A percentile compares a stretch with the other conserved stretches of the same genome.
phyloP scores from a whole-genome alignment of 2,329 filamentous ascomycete genomes.

The Dactylella cylindrospora region DNA sequence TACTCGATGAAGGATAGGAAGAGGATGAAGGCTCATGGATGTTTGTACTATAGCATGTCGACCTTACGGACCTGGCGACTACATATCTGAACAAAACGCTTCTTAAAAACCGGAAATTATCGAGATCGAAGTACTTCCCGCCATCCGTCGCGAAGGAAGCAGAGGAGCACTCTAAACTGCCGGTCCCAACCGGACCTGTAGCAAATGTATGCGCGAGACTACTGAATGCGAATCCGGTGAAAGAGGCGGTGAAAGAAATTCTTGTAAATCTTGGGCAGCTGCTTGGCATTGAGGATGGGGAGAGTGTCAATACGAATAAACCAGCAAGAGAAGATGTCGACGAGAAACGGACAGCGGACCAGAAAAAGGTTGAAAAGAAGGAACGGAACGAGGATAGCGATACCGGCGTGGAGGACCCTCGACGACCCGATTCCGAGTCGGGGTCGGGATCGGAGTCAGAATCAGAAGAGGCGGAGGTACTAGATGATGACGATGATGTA shows the following conservation, averaged over 20 bases:
- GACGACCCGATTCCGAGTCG: not conserved
- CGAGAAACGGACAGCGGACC: conserved; percentile 2
- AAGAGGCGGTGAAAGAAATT: conserved; percentile 55
- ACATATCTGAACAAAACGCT: conserved; percentile 58
- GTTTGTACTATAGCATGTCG: conserved; percentile 51
- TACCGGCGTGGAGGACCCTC: not conserved
- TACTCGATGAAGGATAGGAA: not conserved
- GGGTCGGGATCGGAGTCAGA: not conserved
- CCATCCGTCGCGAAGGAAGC: conserved; percentile 50
- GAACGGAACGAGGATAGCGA: not conserved
- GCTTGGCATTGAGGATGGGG: conserved; percentile 12
- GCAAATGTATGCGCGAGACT: conserved; percentile 60
- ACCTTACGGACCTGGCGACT: conserved; percentile 55
- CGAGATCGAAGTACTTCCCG: conserved; percentile 55
- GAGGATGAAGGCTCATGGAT: not conserved
- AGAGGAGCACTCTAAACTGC: conserved; percentile 47
- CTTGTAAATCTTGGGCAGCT: conserved; percentile 39
- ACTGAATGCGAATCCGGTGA: conserved; percentile 59
- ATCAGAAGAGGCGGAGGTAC: conserved; percentile 1
- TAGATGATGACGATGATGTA: conserved; percentile 18
- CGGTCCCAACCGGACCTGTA: conserved; percentile 36
- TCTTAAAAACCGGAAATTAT: conserved; percentile 57
- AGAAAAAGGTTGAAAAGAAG: conserved; percentile 2
- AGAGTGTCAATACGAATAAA: conserved; percentile 5
- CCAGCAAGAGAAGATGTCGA: not conserved